Evolutionary conservation across 192 early-diverging fungal genomes (phyloP), one percentile per base, ranked within the genome.

Genomic region (Radiomyces spectabilis): DNA sequence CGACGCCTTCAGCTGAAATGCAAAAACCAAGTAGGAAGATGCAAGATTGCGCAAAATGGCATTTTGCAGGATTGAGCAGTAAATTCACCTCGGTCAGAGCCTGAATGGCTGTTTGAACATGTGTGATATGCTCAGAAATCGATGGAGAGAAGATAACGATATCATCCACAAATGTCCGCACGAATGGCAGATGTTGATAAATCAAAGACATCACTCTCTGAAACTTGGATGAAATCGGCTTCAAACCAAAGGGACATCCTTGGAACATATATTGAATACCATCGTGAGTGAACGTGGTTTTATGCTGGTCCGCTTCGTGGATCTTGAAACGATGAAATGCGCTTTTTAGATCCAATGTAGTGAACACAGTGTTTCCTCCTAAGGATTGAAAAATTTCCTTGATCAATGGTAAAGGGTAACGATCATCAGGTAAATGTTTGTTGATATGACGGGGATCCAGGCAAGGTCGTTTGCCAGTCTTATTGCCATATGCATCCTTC

Each of bases 21-120:
- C 48, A 26, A 39, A 48, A 34, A 0, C 64, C 56, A 0, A 65
- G 39, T 1, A 67, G 33, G 2, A 32, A 31, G 7, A 67, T 22
- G 29, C 41, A 50, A 1, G 38, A 56, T 10, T 38, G 18, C 10
- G 40, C 53, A 13, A 52, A 68, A 9, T 60, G 38, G 16, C 51
- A 61, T 31, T 68, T 68, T 6, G 56, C 40, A 2, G 19, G 22
- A 27, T 67, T 59, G 33, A 66, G 41, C 16, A 66, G 10, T 18
- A 44, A 3, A 44, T 44, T 24, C 13, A 44, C 22, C 5, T 19
- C 21, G 4, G 42, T 44, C 3, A 44, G 18, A 16, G 10, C 9
- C 10, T 44, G 22, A 22, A 44, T 4, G 5, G 13, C 19, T 19
- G 33, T 0, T 33, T 24, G 34, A 25, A 40, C 15, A 21, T 41